Evolutionary conservation across 805 yeast species (phyloP), one percentile per base, ranked within the genome.

Genomic region (Clavispora fructus): DNA sequence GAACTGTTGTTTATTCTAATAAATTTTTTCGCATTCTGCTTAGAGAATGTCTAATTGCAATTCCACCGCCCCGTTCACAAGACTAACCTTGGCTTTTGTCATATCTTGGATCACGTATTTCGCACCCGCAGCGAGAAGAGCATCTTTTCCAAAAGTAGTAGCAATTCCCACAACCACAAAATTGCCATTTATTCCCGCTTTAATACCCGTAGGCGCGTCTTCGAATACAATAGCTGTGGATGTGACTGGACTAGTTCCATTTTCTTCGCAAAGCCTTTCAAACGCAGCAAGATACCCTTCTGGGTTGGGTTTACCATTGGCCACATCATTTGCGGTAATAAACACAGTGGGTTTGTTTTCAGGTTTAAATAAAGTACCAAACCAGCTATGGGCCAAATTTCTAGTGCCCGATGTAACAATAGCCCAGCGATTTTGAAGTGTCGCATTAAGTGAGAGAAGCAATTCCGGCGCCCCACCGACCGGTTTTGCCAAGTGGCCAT

Each of bases 131-230:
- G 47, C 45, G 8, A 50, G 16, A 28, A 57, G 40, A 12, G 39
- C 40, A 10, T 57, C 53, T 33, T 49, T 52, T 13, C 41, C 17
- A 37, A 57, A 55, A n/a, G 55, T 50, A 14, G 58, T 53, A 4
- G 59, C 53, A 14, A 57, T 51, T 5, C 60, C 61, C 35, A 57
- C 44, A 25, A 56, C 61, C 11, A 32, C 38, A 38, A 54, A 56
- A 7, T 57, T 59, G 16, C 51, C 61, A 16, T 43, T 46, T 7
- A 54, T 52, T 4, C 61, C 61, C n/a, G 56, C 52, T 16, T 37
- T 38, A 12, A 57, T 47, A 7, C 61, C 61, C 2, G 50, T 52
- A 4, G 59, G 59, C 3, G 61, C 58, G 43, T 56, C 61, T 46
- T 57, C 61, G 40, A 57, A 56, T 1, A 57, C 59, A 12, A 56